Conservation (phyloP, 371 early-diverging fungal species). For the Umbelopsis sp. region DNA sequence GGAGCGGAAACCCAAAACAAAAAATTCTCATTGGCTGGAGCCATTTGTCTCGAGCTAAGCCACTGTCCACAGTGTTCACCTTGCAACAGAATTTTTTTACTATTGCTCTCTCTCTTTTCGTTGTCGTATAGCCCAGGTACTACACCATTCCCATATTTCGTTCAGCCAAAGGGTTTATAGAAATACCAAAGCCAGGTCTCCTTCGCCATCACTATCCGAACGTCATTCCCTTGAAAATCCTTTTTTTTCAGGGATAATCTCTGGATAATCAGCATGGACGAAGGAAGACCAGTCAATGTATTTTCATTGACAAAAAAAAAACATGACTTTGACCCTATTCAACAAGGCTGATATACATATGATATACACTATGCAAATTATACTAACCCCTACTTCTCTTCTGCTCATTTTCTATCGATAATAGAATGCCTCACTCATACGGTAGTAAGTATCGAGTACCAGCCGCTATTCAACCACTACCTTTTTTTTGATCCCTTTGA, state of each 20-base stretch:
- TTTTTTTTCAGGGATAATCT: too few species aligned
- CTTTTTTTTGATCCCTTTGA: neutral
- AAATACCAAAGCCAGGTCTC: too few species aligned
- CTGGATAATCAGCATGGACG: too few species aligned
- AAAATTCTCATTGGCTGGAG: constrained; percentile 16
- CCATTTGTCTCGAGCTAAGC: constrained; percentile 18
- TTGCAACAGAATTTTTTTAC: constrained; percentile 16
- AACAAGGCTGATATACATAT: too few species aligned
- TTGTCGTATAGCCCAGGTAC: constrained; percentile 18
- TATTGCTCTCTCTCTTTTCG: constrained; percentile 19
- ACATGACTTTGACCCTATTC: too few species aligned
- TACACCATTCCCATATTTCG: neutral
- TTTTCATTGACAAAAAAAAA: too few species aligned
- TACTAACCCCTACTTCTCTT: neutral
- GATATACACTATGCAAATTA: neutral
- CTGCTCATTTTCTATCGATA: constrained; percentile 33
- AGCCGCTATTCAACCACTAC: neutral
- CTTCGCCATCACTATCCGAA: neutral
- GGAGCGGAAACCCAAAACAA: neutral
- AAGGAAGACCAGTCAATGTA: too few species aligned
- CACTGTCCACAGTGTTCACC: constrained; percentile 17
- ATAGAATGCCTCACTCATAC: constrained; percentile 92
- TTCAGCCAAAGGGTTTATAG: too few species aligned
- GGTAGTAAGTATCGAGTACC: constrained; percentile 61
- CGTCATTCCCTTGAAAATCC: too few species aligned